Percentiles rank a stretch among this genome's conserved stretches.
Conservation (phyloP, 2,329 filamentous ascomycete species). For the Colletotrichum magnum region DNA sequence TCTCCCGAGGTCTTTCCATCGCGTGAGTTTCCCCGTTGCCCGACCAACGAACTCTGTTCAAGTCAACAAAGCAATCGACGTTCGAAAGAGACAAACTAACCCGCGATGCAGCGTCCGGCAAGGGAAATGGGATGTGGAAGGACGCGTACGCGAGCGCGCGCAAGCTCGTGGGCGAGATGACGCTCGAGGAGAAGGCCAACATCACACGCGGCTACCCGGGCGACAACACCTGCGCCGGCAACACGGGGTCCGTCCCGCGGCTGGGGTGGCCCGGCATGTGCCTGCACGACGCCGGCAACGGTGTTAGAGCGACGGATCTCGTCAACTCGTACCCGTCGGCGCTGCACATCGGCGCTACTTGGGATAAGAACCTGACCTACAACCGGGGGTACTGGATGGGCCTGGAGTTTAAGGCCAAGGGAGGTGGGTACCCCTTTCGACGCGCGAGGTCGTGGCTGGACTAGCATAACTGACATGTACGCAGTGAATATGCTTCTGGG, state of each 20-base stretch:
- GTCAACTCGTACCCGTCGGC: slow-evolving; percentile 64
- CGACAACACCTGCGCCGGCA: slow-evolving; percentile 62
- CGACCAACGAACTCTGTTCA: not conserved
- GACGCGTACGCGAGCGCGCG: slow-evolving; percentile 71
- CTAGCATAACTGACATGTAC: not conserved
- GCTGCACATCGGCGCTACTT: slow-evolving; percentile 63
- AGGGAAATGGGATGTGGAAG: slow-evolving; percentile 59
- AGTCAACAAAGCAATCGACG: slow-evolving; percentile 1
- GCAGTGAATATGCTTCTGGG: slow-evolving; percentile 51
- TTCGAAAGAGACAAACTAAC: not conserved
- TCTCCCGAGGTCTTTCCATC: slow-evolving; percentile 21
- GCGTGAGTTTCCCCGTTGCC: slow-evolving; percentile 17
- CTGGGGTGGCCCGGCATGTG: slow-evolving; percentile 63
- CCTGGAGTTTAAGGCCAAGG: slow-evolving; percentile 51
- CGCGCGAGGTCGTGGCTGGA: not conserved
- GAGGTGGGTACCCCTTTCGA: slow-evolving; percentile 46
- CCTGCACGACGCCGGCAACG: slow-evolving; percentile 65
- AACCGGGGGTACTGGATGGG: slow-evolving; percentile 52
- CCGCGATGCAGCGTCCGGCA: slow-evolving; percentile 5
- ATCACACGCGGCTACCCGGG: slow-evolving; percentile 53
- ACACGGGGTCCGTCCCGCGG: slow-evolving; percentile 61
- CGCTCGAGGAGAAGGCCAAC: slow-evolving; percentile 74
- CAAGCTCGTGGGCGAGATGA: slow-evolving; percentile 72
- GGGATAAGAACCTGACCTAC: slow-evolving; percentile 69
- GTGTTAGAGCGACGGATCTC: slow-evolving; percentile 62